Evolutionary conservation across 331 rosid genomes (phyloP).

Genomic region (Stylosanthes scabra): DNA sequence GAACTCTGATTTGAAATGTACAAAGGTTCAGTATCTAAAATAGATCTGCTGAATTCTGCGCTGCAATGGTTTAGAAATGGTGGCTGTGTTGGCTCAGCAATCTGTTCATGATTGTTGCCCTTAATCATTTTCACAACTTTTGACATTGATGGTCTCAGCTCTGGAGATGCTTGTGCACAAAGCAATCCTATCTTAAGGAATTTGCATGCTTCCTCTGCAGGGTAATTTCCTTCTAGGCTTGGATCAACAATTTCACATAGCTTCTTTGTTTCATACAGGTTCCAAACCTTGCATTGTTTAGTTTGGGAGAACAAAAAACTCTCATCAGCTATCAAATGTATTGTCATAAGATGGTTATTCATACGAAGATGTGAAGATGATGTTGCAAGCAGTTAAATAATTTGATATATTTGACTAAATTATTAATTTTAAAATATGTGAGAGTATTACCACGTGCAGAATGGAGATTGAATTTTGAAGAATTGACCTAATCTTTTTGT

Average conservation of each 20-base stretch:
- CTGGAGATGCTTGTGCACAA: constrained; percentile 77
- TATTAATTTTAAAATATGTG: not conserved
- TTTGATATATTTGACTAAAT: too few relatives aligned
- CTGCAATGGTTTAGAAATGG: constrained; percentile 56
- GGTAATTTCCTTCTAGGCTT: constrained; percentile 50
- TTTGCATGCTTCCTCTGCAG: constrained; percentile 50
- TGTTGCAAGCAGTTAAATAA: not conserved
- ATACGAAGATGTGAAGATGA: too few relatives aligned
- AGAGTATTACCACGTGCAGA: constrained; percentile 24
- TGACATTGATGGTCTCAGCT: constrained; percentile 75
- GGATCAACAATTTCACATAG: constrained; percentile 66
- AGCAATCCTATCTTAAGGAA: constrained; percentile 59
- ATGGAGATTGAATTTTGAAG: constrained; percentile 41
- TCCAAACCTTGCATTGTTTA: constrained; percentile 59
- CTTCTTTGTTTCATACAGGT: constrained; percentile 55
- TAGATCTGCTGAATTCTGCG: constrained; percentile 38
- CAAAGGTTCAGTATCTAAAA: constrained; percentile 37
- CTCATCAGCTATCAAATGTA: not conserved
- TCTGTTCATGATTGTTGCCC: constrained; percentile 49
- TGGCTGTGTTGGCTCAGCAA: constrained; percentile 40
- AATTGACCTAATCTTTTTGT: constrained; percentile 53
- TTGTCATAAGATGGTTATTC: too few relatives aligned
- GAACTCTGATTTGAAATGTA: constrained; percentile 20
- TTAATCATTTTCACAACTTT: constrained; percentile 63
- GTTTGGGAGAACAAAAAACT: not conserved